Evolutionary conservation across 768 basidiomycete genomes (phyloP).

Genomic region (Pisolithus tinctorius): DNA sequence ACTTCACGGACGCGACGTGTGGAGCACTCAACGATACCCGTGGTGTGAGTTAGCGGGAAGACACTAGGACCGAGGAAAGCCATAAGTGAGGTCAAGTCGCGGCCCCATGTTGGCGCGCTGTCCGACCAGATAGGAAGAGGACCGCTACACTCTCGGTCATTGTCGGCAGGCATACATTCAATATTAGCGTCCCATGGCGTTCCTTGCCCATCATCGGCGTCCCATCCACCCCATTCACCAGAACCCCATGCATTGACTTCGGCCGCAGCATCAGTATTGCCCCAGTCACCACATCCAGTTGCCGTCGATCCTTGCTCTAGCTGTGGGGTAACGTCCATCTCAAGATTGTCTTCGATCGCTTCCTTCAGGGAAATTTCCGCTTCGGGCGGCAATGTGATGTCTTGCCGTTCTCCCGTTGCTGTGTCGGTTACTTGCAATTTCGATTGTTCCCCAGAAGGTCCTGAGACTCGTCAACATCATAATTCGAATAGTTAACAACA

Average conservation of each 20-base stretch:
- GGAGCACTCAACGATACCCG: conserved; percentile 61
- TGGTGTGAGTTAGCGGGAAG: conserved; percentile 55
- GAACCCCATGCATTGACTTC: conserved; percentile 1
- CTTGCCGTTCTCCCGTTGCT: conserved; percentile 8
- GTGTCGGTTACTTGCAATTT: conserved; percentile 12
- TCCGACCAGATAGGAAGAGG: conserved; percentile 10
- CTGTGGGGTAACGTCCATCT: conserved; percentile 12
- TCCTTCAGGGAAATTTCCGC: conserved; percentile 20
- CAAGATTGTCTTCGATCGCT: conserved; percentile 21
- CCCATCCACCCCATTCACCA: conserved; percentile 3
- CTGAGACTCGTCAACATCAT: not conserved
- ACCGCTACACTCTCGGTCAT: not conserved
- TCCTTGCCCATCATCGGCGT: conserved; percentile 1
- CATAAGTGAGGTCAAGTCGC: conserved; percentile 23
- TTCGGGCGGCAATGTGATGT: conserved; percentile 19
- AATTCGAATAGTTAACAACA: not conserved
- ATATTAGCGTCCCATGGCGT: conserved; percentile 7
- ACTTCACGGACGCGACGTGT: conserved; percentile 51
- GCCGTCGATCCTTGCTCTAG: not conserved
- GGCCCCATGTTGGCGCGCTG: conserved; percentile 18
- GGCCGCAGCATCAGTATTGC: not conserved
- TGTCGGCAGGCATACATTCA: conserved; percentile 1
- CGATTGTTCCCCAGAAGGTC: conserved; percentile 4
- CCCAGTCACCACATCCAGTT: conserved; percentile 10
- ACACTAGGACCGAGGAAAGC: conserved; percentile 47